A percentile compares a stretch with the other conserved stretches of the same genome.
These are phyloP conservation scores for Cladobotryum mycophilum DNA, from an alignment of 2,329 filamentous ascomycete species.

Conservation along the genomic window DNA sequence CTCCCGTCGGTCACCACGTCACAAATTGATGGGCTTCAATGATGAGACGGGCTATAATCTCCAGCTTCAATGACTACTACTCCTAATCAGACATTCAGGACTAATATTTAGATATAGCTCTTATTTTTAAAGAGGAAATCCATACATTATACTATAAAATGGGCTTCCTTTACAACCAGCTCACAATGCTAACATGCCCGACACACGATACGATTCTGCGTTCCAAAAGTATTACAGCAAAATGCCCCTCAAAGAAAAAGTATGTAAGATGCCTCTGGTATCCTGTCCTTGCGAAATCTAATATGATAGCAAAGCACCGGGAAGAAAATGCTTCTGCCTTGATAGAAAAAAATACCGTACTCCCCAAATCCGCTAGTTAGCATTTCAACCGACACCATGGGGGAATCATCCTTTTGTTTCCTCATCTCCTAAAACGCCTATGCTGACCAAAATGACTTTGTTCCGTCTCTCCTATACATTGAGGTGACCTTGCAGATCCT, in stretches of 20 bases:
- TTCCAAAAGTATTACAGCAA: background rate
- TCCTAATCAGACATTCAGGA: no score
- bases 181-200: background rate
- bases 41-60: no score
- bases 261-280: background rate
- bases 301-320: background rate
- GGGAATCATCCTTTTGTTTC: slow-evolving; percentile 22
- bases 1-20: no score
- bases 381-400: slow-evolving; percentile 14
- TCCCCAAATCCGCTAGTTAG: background rate
- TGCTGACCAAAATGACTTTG: slow-evolving; percentile 9
- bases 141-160: no score
- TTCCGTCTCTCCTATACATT: background rate
- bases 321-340: background rate
- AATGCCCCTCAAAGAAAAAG: background rate
- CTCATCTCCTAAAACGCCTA: slow-evolving; percentile 17
- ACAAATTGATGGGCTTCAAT: no score
- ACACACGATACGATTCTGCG: no score
- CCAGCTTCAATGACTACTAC: no score
- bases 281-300: background rate
- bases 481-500: background rate
- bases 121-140: no score
- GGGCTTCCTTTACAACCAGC: no score
- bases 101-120: no score
- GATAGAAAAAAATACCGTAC: background rate